These are phyloP conservation scores for Suhomyces kilbournensis DNA, from an alignment of 805 yeast species.

Conservation along the genomic window DNA sequence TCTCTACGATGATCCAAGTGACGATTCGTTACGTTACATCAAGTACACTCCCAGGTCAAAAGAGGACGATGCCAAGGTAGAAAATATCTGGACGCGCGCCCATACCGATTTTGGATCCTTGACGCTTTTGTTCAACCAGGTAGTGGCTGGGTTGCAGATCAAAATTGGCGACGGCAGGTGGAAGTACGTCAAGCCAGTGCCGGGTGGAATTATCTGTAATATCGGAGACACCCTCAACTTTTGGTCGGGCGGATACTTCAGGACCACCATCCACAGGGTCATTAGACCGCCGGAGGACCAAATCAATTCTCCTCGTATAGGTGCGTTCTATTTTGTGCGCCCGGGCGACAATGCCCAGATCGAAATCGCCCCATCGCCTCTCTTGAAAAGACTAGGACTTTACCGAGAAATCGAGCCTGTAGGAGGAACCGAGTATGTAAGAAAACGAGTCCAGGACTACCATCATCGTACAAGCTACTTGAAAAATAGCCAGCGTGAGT, in stretches of 20 bases:
- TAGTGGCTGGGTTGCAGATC: conserved; percentile 35
- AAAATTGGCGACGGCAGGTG: conserved; percentile 26
- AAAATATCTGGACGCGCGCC: conserved; percentile 32
- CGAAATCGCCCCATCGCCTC: conserved; percentile 30
- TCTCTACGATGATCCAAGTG: conserved; percentile 30
- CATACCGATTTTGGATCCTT: conserved; percentile 39
- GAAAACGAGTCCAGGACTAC: conserved; percentile 27
- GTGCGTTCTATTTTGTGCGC: conserved; percentile 34
- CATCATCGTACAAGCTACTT: conserved; percentile 20
- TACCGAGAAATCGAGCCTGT: conserved; percentile 22
- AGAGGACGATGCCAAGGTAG: conserved; percentile 29
- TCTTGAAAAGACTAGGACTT: conserved; percentile 27
- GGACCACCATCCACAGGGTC: conserved; percentile 34
- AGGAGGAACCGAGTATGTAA: conserved; percentile 28
- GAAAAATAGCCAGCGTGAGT: conserved; percentile 22
- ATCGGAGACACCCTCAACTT: conserved; percentile 35
- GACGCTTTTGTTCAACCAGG: conserved; percentile 33
- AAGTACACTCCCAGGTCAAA: conserved; percentile 26
- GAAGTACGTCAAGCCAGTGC: conserved; percentile 34
- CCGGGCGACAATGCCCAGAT: conserved; percentile 29
- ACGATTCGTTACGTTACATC: conserved; percentile 34
- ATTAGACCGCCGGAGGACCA: conserved; percentile 36
- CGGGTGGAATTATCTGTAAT: conserved; percentile 31
- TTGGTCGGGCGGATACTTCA: conserved; percentile 36
- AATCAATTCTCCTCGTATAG: conserved; percentile 27